phyloP scores from a whole-genome alignment of 1,284 basidiomycete species.

The Boletellus deceptivus region DNA sequence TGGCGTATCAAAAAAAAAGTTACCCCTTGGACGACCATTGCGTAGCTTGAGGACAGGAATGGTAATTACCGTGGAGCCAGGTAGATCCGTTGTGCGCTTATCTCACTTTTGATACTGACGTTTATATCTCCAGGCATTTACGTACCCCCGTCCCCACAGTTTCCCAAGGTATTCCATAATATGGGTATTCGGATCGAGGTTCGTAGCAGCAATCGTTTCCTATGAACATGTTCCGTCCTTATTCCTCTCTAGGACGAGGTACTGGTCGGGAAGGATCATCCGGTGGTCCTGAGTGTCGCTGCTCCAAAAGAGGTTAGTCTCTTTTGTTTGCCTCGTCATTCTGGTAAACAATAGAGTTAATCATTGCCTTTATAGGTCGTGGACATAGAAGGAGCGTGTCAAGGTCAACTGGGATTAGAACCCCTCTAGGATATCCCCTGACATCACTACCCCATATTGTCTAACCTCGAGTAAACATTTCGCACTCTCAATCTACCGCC shows the following conservation, averaged over 20 bases:
- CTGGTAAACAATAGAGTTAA: constrained; percentile 5
- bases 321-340: not conserved
- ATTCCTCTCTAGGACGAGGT: constrained; percentile 70
- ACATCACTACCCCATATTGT: constrained; percentile 4
- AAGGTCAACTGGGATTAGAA: constrained; percentile 69
- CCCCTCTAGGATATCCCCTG: constrained; percentile 42
- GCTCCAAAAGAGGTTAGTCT: constrained; percentile 83
- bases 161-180: constrained; percentile 85
- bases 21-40: constrained; percentile 12
- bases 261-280: constrained; percentile 66
- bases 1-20: constrained; percentile 5
- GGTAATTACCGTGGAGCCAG: constrained; percentile 86
- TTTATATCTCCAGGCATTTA: constrained; percentile 58
- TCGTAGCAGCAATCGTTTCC: constrained; percentile 13
- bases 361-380: constrained; percentile 48
- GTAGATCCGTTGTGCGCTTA: constrained; percentile 34
- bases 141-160: constrained; percentile 74
- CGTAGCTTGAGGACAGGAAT: constrained; percentile 69
- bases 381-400: constrained; percentile 87
- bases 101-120: constrained; percentile 4
- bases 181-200: constrained; percentile 90
- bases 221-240: constrained; percentile 7
- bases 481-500: constrained; percentile 29
- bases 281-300: constrained; percentile 67
- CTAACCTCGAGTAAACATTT: not conserved